These are phyloP conservation scores for Sarocladium oryzae DNA, from an alignment of 2,329 filamentous ascomycete genomes.

Conservation along the genomic window DNA sequence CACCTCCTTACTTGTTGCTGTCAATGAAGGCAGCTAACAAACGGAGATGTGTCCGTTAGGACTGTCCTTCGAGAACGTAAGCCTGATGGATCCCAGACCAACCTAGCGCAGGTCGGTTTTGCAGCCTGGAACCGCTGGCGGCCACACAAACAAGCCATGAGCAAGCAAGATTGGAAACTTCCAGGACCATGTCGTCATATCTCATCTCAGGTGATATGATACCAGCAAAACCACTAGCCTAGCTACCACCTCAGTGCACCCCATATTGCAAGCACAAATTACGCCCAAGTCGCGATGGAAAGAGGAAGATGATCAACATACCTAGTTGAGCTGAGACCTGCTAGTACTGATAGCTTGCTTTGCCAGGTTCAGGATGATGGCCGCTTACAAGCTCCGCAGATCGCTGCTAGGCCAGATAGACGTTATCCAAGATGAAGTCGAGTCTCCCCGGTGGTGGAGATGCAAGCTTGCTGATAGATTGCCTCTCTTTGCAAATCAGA, in stretches of 20 bases:
- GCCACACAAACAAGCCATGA: not conserved
- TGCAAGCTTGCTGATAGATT: too few relatives aligned
- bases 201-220: not conserved
- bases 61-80: not conserved
- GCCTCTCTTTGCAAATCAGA: not conserved
- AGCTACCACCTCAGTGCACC: too few relatives aligned
- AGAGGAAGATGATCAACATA: not conserved
- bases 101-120: too few relatives aligned
- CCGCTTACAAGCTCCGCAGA: not conserved
- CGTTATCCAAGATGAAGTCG: not conserved
- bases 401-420: not conserved
- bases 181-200: slow-evolving; percentile 2
- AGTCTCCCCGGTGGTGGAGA: not conserved
- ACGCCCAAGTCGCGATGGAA: not conserved
- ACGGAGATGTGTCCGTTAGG: too few relatives aligned
- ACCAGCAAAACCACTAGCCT: not conserved
- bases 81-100: not conserved
- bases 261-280: too few relatives aligned
- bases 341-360: not conserved
- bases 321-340: not conserved
- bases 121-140: too few relatives aligned
- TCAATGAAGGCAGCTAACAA: too few relatives aligned
- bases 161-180: not conserved
- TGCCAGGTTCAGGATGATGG: too few relatives aligned
- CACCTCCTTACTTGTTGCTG: not conserved